Evolutionary conservation across 495 filamentous ascomycete species (phyloP).

Genomic region (Rostrohypoxylon terebratum): DNA sequence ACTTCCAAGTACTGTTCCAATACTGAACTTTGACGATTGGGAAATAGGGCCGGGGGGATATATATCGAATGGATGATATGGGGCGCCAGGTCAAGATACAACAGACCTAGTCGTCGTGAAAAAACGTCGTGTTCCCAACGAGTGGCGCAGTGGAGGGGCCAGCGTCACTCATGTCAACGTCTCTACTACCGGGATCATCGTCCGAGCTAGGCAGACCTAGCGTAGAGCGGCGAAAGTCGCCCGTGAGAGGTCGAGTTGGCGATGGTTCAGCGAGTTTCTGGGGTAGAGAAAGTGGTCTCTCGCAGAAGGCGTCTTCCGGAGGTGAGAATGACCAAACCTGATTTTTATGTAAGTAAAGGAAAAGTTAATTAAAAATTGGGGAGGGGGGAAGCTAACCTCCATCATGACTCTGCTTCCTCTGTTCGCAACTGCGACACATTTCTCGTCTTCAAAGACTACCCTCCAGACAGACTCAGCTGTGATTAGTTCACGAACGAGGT

Average conservation of each 20-base stretch:
- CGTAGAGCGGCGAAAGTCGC: slow-evolving; percentile 46
- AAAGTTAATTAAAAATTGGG: slow-evolving; percentile 26
- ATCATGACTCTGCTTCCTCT: slow-evolving; percentile 87
- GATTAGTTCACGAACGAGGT: slow-evolving; percentile 89
- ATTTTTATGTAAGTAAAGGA: slow-evolving; percentile 26
- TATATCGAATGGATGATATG: slow-evolving; percentile 51
- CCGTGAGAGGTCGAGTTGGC: slow-evolving; percentile 56
- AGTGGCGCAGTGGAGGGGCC: slow-evolving; percentile 60
- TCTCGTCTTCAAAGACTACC: slow-evolving; percentile 98
- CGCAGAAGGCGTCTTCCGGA: slow-evolving; percentile 73
- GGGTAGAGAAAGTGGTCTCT: slow-evolving; percentile 53
- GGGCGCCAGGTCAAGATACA: slow-evolving; percentile 33
- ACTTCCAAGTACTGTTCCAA: slow-evolving; percentile 27
- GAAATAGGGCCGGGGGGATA: slow-evolving; percentile 54
- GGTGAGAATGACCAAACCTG: slow-evolving; percentile 95
- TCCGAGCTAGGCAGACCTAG: slow-evolving; percentile 33
- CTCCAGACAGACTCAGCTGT: slow-evolving; percentile 95
- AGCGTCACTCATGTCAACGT: slow-evolving; percentile 62
- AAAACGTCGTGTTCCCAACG: slow-evolving; percentile 57
- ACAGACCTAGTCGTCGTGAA: slow-evolving; percentile 56
- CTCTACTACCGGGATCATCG: slow-evolving; percentile 47
- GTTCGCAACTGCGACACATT: slow-evolving; percentile 94
- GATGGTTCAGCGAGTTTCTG: slow-evolving; percentile 53
- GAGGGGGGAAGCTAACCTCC: slow-evolving; percentile 75
- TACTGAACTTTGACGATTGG: slow-evolving; percentile 23